Evolutionary conservation across 1,284 basidiomycete genomes (phyloP).

Genomic region (Cystobasidium pallidum): DNA sequence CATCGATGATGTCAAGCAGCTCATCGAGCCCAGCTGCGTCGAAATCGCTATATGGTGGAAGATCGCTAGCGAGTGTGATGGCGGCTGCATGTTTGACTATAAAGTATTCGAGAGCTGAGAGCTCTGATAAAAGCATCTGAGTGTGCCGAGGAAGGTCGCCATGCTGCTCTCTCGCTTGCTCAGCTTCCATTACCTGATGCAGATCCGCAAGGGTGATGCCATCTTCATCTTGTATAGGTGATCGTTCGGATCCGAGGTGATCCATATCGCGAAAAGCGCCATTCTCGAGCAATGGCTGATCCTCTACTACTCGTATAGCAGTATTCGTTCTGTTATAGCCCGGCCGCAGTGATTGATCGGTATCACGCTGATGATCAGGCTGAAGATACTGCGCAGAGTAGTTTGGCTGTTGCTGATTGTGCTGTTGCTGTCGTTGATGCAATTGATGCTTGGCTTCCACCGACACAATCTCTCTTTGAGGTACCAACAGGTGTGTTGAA

Average conservation of each 20-base stretch:
- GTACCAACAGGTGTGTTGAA: conserved; percentile 11
- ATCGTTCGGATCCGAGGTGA: conserved; percentile 44
- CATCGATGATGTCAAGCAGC: conserved; percentile 87
- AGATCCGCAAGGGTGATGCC: conserved; percentile 95
- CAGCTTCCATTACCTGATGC: conserved; percentile 80
- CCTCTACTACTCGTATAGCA: conserved; percentile 52
- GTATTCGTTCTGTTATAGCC: conserved; percentile 50
- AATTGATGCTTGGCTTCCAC: conserved; percentile 1
- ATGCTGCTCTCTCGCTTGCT: conserved; percentile 83
- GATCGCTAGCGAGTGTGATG: conserved; percentile 68
- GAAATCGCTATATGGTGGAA: conserved; percentile 64
- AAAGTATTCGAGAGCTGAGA: conserved; percentile 80
- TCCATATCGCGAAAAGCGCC: conserved; percentile 40
- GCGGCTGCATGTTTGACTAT: conserved; percentile 93
- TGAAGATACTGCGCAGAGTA: background rate
- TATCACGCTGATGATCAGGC: background rate
- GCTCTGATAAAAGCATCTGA: conserved; percentile 78
- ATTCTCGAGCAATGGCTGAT: conserved; percentile 42
- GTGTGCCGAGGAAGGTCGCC: conserved; percentile 73
- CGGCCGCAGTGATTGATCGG: conserved; percentile 43
- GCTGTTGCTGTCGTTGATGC: conserved; percentile 18
- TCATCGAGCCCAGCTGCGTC: conserved; percentile 74
- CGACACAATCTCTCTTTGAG: conserved; percentile 3
- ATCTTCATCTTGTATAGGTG: conserved; percentile 64
- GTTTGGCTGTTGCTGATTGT: background rate